A percentile compares a stretch with the other conserved stretches of the same genome.
Evolutionary conservation across 1,284 basidiomycete genomes (phyloP).

Genomic region (Hymenochaete sp.): DNA sequence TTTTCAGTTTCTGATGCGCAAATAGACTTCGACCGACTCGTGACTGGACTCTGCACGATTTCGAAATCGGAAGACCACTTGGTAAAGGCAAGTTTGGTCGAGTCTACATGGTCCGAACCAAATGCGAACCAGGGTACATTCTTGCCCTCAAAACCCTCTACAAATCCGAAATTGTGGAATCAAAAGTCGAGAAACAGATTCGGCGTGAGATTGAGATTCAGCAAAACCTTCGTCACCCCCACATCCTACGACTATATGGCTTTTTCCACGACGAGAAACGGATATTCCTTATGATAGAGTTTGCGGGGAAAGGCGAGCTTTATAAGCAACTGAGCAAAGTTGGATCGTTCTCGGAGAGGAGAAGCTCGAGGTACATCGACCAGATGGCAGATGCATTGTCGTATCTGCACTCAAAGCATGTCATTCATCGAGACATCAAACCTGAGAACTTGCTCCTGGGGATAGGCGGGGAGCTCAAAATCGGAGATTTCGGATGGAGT

Average conservation of each 20-base stretch:
- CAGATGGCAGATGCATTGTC: constrained; percentile 96
- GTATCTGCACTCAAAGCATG: constrained; percentile 93
- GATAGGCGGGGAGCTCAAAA: constrained; percentile 95
- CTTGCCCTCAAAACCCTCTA: constrained; percentile 96
- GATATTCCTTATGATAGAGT: constrained; percentile 62
- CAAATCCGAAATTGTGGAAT: constrained; percentile 90
- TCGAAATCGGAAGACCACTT: constrained; percentile 92
- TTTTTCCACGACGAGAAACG: constrained; percentile 63
- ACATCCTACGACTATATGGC: constrained; percentile 70
- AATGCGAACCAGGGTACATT: constrained; percentile 81
- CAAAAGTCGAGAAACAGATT: constrained; percentile 87
- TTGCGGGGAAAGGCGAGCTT: constrained; percentile 59
- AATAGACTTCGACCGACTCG: constrained; percentile 51
- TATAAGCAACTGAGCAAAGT: constrained; percentile 91
- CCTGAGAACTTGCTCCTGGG: constrained; percentile 95
- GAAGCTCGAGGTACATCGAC: constrained; percentile 84
- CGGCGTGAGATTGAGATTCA: constrained; percentile 98
- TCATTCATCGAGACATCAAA: constrained; percentile 99
- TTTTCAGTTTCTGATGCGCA: not conserved
- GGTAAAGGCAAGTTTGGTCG: constrained; percentile 99
- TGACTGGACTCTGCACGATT: constrained; percentile 81
- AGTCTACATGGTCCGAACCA: constrained; percentile 97
- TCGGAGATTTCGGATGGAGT: constrained; percentile 98
- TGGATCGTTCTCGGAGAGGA: constrained; percentile 81
- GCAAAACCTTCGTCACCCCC: constrained; percentile 92